Conservation (phyloP, 306 rosid species). For the Benincasa hispida region DNA sequence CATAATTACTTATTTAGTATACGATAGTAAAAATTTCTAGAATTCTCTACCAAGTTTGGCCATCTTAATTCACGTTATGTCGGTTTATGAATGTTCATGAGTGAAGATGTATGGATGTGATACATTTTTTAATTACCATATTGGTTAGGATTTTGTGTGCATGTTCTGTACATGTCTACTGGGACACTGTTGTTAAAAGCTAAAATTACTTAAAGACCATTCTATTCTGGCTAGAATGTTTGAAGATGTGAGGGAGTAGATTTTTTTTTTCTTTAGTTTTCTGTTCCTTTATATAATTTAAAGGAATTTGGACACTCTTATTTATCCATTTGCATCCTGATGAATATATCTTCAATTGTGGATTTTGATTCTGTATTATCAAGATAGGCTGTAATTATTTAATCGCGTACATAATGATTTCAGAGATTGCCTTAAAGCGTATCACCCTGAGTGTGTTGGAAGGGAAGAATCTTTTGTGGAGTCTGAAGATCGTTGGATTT, state of each 20-base stretch:
- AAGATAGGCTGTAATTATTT: neutral
- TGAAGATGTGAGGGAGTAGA: neutral
- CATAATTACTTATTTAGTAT: neutral
- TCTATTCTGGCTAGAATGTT: neutral
- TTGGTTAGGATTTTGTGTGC: neutral
- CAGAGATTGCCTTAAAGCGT: conserved; percentile 65
- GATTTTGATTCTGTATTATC: neutral
- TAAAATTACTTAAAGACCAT: neutral
- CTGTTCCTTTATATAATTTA: neutral
- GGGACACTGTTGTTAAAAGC: neutral
- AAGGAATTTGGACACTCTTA: neutral
- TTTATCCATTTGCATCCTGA: neutral
- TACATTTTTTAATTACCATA: neutral
- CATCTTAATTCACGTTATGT: neutral
- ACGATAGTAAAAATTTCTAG: neutral
- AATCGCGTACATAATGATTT: neutral
- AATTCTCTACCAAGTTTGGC: neutral
- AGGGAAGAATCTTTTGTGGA: conserved; percentile 17
- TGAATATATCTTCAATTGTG: neutral
- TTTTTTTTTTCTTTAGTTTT: neutral
- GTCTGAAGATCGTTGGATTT: conserved; percentile 21
- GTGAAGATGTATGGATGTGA: neutral
- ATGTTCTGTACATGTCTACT: neutral
- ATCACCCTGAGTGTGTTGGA: conserved; percentile 42
- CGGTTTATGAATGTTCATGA: neutral